Conservation (phyloP, 495 filamentous ascomycete genomes). For the Copromyces sp. region DNA sequence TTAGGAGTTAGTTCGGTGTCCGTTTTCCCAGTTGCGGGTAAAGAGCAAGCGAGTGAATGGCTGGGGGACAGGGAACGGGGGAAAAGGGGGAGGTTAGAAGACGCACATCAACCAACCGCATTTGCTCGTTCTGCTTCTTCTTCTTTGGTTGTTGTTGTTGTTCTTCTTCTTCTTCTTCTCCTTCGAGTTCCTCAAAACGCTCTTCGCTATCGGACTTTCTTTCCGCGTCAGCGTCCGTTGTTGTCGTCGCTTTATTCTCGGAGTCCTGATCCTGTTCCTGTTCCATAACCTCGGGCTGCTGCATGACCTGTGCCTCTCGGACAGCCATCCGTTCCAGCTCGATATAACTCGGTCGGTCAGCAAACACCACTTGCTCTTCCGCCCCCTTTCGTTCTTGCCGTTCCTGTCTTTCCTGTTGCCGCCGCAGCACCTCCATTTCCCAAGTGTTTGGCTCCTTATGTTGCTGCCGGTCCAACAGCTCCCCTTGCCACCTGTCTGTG, state of each 20-base stretch:
- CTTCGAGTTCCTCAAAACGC: neutral
- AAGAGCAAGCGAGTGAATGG: too few species aligned
- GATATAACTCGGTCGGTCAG: constrained; percentile 40
- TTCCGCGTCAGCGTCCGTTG: neutral
- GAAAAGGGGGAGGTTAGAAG: neutral
- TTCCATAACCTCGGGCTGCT: neutral
- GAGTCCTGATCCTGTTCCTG: neutral
- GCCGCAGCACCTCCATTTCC: too few species aligned
- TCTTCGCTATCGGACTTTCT: neutral
- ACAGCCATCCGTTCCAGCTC: constrained; percentile 39
- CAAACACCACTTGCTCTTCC: constrained; percentile 6
- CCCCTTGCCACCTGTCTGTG: neutral
- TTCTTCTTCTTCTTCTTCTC: constrained; percentile 1
- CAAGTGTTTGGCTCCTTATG: too few species aligned
- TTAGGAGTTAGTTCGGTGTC: neutral
- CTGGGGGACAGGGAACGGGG: too few species aligned
- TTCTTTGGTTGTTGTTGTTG: constrained; percentile 15
- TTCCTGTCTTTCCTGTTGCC: neutral
- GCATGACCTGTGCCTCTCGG: constrained; percentile 6
- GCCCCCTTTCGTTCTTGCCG: neutral
- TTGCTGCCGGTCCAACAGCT: neutral
- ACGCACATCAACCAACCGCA: constrained; percentile 57
- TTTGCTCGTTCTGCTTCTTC: constrained; percentile 4
- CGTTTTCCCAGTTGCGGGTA: too few species aligned
- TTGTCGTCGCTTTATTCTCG: neutral